Conservation (phyloP, 2,329 filamentous ascomycete species). For the Verticillium nubilum region DNA sequence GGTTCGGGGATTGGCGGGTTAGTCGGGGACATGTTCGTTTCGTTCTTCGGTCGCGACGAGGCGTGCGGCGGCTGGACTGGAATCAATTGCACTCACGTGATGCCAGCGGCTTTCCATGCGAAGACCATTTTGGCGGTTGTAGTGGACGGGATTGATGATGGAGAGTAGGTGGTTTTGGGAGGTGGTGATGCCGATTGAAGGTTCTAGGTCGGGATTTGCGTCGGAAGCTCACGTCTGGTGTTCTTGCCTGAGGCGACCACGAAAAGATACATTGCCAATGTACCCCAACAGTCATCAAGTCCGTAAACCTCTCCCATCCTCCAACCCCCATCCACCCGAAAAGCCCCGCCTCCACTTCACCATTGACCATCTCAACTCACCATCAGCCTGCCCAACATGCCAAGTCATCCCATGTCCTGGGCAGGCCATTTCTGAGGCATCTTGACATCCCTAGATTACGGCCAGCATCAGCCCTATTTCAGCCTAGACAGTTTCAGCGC, state of each 20-base stretch:
- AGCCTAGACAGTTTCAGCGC: background rate
- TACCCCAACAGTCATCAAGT: background rate
- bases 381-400: background rate
- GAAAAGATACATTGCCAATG: background rate
- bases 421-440: background rate
- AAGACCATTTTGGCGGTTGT: conserved; percentile 74
- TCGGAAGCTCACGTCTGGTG: conserved; percentile 1
- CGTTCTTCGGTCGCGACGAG: background rate
- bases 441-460: background rate
- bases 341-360: background rate
- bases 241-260: background rate
- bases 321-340: background rate
- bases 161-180: conserved; percentile 17
- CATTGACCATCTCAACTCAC: background rate
- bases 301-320: too few species aligned
- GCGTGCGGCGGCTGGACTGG: background rate
- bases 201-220: conserved; percentile 1
- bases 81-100: conserved; percentile 66
- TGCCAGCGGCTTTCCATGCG: conserved; percentile 96
- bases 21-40: background rate
- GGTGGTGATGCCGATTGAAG: conserved; percentile 29
- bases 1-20: background rate
- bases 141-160: conserved; percentile 19
- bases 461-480: background rate
- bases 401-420: background rate